Conservation (phyloP, 225 moss, liverwort and hornwort genomes). For the Takakia lepidozioides region DNA sequence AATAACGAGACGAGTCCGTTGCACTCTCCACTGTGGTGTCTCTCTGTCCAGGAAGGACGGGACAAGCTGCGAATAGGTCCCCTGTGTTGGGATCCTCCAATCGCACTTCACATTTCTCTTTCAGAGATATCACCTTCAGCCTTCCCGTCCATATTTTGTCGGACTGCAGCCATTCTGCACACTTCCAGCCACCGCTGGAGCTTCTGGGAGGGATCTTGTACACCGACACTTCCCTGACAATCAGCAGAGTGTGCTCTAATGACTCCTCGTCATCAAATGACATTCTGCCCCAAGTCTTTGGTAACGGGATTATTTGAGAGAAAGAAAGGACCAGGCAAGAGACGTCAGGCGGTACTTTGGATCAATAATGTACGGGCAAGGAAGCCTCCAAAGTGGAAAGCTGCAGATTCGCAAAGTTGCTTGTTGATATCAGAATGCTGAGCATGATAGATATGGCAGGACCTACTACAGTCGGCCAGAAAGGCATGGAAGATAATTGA, state of each 20-base stretch:
- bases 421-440: no score
- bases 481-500: no score
- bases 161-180: slow-evolving; percentile 96
- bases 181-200: slow-evolving; percentile 90
- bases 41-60: slow-evolving; percentile 84
- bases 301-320: no score
- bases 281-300: slow-evolving; percentile 56
- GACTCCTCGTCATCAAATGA: slow-evolving; percentile 83
- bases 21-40: slow-evolving; percentile 89
- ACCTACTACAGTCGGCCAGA: no score
- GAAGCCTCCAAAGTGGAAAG: no score
- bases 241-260: slow-evolving; percentile 88
- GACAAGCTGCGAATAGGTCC: slow-evolving; percentile 91
- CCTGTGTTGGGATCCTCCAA: slow-evolving; percentile 98
- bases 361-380: no score
- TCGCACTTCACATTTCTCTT: slow-evolving; percentile 87
- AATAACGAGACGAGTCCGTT: slow-evolving; percentile 91
- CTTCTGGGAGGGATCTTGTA: slow-evolving; percentile 85
- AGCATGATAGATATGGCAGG: no score
- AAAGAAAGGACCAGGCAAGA: no score
- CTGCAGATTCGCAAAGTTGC: no score
- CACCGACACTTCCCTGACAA: slow-evolving; percentile 86
- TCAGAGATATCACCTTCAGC: slow-evolving; percentile 75
- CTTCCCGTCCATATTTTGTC: slow-evolving; percentile 99
- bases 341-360: no score